Conservation (phyloP, 176 grass and related monocot genomes). For the Dactylis glomerata region DNA sequence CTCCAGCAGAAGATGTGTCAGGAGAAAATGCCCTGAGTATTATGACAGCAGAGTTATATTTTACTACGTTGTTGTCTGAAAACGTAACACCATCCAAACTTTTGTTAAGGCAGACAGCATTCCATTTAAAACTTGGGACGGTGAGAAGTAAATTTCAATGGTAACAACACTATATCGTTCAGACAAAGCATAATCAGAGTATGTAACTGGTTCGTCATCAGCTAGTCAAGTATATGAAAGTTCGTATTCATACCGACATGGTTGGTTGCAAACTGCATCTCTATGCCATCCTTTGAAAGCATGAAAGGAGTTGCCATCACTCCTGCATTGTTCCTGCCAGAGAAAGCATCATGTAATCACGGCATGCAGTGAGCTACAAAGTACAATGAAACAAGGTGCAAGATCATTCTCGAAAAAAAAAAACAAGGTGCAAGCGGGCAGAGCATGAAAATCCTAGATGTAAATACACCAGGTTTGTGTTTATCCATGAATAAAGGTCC, state of each 20-base stretch:
- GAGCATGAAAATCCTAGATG: not conserved
- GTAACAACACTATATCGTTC: not conserved
- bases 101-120: not conserved
- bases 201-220: not conserved
- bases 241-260: slow-evolving; percentile 59
- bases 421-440: not conserved
- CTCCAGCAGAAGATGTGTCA: slow-evolving; percentile 84
- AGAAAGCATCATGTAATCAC: not conserved
- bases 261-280: slow-evolving; percentile 93
- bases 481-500: not conserved
- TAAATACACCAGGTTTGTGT: not conserved
- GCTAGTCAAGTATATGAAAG: not conserved
- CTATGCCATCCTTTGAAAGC: slow-evolving; percentile 81
- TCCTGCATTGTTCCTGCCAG: slow-evolving; percentile 82
- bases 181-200: slow-evolving; percentile 37
- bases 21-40: slow-evolving; percentile 83
- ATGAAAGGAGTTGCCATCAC: slow-evolving; percentile 81
- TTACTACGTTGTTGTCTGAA: not conserved
- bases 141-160: not conserved
- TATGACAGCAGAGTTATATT: not conserved
- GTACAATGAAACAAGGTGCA: not conserved
- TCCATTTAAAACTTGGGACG: not conserved
- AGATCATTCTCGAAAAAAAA: too few relatives aligned
- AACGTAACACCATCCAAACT: not conserved
- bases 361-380: not conserved